Evolutionary conservation across 2,329 filamentous ascomycete genomes (phyloP).

Genomic region (Pseudopyrenochaeta lycopersici): DNA sequence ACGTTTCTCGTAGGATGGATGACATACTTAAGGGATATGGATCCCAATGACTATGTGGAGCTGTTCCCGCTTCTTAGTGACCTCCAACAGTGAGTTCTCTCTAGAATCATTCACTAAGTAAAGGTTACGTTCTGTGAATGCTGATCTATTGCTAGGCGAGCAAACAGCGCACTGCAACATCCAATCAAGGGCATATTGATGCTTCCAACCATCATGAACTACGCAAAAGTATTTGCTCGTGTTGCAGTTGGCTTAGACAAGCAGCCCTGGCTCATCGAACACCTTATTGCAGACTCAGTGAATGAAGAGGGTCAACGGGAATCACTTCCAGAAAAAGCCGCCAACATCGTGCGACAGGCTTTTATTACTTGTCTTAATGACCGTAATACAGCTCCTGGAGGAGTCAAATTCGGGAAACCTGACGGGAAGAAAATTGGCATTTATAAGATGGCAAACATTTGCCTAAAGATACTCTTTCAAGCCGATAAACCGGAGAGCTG

Average conservation of each 20-base stretch:
- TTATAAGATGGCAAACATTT: slow-evolving; percentile 91
- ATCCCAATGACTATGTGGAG: slow-evolving; percentile 76
- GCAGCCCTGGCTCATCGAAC: slow-evolving; percentile 77
- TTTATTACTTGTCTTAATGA: slow-evolving; percentile 92
- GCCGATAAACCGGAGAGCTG: slow-evolving; percentile 84
- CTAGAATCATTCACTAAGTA: neutral
- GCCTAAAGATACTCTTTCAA: slow-evolving; percentile 87
- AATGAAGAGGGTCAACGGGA: slow-evolving; percentile 73
- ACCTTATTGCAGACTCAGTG: slow-evolving; percentile 62
- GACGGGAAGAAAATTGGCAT: slow-evolving; percentile 88
- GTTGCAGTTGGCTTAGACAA: slow-evolving; percentile 86
- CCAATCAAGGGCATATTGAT: slow-evolving; percentile 82
- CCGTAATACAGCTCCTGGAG: slow-evolving; percentile 69
- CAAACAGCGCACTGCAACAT: slow-evolving; percentile 82
- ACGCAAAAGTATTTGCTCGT: slow-evolving; percentile 81
- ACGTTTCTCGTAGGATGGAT: slow-evolving; percentile 85
- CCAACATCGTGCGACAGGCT: slow-evolving; percentile 87
- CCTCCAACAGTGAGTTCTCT: slow-evolving; percentile 72
- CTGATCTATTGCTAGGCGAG: slow-evolving; percentile 63
- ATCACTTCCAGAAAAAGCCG: slow-evolving; percentile 85
- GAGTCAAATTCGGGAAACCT: slow-evolving; percentile 68
- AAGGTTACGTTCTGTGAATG: neutral
- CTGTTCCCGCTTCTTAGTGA: slow-evolving; percentile 79
- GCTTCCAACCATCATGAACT: slow-evolving; percentile 81
- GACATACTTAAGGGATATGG: slow-evolving; percentile 80